Base-by-base conservation (phyloP, 768 basidiomycete species). In the Crassisporium funariophilum region DNA sequence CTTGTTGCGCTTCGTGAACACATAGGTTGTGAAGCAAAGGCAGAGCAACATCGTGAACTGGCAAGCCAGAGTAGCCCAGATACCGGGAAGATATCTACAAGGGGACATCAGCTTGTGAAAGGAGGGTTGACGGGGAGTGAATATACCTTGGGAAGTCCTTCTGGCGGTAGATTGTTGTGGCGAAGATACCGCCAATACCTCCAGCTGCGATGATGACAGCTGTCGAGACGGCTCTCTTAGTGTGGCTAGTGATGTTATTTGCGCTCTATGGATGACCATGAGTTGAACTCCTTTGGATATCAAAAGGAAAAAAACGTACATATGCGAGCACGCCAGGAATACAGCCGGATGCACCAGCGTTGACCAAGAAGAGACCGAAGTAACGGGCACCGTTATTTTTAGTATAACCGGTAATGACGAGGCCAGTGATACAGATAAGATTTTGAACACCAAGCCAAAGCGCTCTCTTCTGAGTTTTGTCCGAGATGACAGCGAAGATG, bases 121-220 rank as follows among this genome's bases (percentile, higher is more conserved):
- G n/a, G n/a, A n/a, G n/a, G n/a, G n/a, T n/a, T n/a, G n/a, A n/a
- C n/a, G n/a, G n/a, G n/a, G n/a, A n/a, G n/a, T n/a, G n/a, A n/a
- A n/a, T n/a, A n/a, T n/a, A n/a, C 48, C 61, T 49, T 0, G 70
- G 70, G 24, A 60, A 61, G 41, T 72, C 69, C 29, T 63, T 16
- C 38, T 69, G 58, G 4, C 69, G 63, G 46, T 62, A 72, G 48
- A 69, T 69, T 20, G 62, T 66, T 4, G 68, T 69, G 13, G 68
- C 68, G 27, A 72, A 62, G 43, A 71, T 66, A 21, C 70, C 70
- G 16, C 69, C 68, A 24, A 71, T 58, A 23, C 70, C 70, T 13
- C 67, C 70, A 38, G 66, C 63, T 2, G 60, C 57, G 24, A 67
- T 56, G 27, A 65, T 64, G 11, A 65, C 44, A 1, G 67, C 69